Percentiles rank a stretch among this genome's conserved stretches.
Evolutionary conservation across 305 asterid species (phyloP).

Genomic region (Rubia balearica): DNA sequence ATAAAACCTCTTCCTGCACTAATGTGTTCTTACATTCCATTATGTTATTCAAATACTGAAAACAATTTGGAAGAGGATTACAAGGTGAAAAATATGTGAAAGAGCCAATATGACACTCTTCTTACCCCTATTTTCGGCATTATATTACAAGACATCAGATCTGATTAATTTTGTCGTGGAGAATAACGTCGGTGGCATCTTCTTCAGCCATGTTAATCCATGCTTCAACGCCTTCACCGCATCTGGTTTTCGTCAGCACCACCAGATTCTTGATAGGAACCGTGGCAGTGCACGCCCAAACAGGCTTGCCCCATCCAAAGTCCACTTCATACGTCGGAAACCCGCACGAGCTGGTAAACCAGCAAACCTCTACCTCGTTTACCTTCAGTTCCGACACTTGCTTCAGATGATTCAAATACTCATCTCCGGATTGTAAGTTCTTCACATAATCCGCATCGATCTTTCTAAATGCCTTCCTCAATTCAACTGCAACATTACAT

Average conservation of each 20-base stretch:
- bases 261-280: background rate
- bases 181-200: background rate
- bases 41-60: too few species aligned
- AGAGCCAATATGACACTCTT: too few species aligned
- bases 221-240: background rate
- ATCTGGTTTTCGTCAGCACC: background rate
- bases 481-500: background rate
- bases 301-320: background rate
- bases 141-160: background rate
- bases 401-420: background rate
- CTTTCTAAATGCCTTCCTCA: constrained; percentile 1
- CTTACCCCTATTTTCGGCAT: too few species aligned
- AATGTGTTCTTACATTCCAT: too few species aligned
- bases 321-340: background rate
- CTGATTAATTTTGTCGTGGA: background rate
- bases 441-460: background rate
- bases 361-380: background rate
- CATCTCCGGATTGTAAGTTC: background rate
- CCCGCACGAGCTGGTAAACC: background rate
- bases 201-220: background rate
- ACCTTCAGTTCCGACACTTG: background rate
- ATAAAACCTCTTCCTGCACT: too few species aligned
- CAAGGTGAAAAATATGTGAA: too few species aligned
- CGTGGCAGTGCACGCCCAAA: background rate
- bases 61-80: too few species aligned